These are phyloP conservation scores for Backusella tuberculispora DNA, from an alignment of 192 early-diverging fungal species.

Conservation along the genomic window DNA sequence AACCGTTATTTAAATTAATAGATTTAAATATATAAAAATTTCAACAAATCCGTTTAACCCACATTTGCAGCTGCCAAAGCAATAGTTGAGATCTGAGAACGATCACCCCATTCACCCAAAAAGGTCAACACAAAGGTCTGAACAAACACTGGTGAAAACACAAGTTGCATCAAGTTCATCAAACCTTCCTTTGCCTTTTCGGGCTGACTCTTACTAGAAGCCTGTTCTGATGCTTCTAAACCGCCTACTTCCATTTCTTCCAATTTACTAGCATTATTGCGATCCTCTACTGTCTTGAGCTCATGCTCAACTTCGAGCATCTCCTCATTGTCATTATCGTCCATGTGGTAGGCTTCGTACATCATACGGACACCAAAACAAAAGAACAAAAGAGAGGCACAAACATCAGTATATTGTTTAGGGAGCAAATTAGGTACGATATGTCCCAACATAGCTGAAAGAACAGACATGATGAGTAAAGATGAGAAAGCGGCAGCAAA, in stretches of 20 bases:
- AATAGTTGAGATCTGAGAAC: conserved; percentile 96
- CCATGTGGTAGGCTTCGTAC: conserved; percentile 84
- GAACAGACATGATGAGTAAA: conserved; percentile 91
- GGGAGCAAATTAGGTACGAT: conserved; percentile 88
- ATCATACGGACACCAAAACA: conserved; percentile 93
- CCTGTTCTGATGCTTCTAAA: conserved; percentile 25
- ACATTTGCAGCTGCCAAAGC: conserved; percentile 92
- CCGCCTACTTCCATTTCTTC: conserved; percentile 64
- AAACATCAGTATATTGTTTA: conserved; percentile 81
- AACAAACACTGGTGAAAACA: conserved; percentile 92
- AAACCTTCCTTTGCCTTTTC: conserved; percentile 53
- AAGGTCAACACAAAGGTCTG: conserved; percentile 97
- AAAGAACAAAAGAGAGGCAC: conserved; percentile 87
- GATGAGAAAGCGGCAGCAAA: conserved; percentile 90
- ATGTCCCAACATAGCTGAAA: conserved; percentile 93
- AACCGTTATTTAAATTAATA: neutral
- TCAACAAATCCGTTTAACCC: conserved; percentile 26
- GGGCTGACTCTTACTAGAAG: conserved; percentile 38
- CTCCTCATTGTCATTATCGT: conserved; percentile 88
- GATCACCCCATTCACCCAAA: conserved; percentile 97
- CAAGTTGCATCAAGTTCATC: conserved; percentile 70
- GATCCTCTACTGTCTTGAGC: conserved; percentile 77
- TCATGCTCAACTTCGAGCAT: conserved; percentile 90
- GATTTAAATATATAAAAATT: neutral
- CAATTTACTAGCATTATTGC: conserved; percentile 56